phyloP scores from a whole-genome alignment of 257 asterid genomes.

The Ilex aquifolium region DNA sequence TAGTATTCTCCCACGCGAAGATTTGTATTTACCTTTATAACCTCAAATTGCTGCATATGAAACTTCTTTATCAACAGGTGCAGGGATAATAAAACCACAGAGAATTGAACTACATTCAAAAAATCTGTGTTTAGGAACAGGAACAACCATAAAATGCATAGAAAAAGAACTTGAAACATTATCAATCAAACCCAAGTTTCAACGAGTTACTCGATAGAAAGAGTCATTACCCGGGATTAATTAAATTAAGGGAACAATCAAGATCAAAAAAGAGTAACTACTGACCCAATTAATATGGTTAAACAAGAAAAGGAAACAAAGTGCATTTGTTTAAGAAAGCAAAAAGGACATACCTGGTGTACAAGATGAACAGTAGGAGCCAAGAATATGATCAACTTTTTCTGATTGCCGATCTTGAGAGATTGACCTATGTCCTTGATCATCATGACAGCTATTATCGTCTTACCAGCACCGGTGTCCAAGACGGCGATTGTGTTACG shows the following conservation, averaged over 20 bases:
- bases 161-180: too few relatives aligned
- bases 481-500: slow-evolving; percentile 70
- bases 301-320: too few relatives aligned
- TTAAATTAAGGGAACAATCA: too few relatives aligned
- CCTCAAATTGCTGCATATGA: slow-evolving; percentile 54
- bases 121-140: background rate
- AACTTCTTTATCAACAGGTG: background rate
- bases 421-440: slow-evolving; percentile 60
- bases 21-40: slow-evolving; percentile 44
- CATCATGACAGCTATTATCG: slow-evolving; percentile 57
- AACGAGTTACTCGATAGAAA: background rate
- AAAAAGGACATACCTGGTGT: slow-evolving; percentile 48
- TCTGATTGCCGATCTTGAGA: slow-evolving; percentile 35
- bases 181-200: background rate
- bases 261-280: too few relatives aligned
- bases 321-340: background rate
- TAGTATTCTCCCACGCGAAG: slow-evolving; percentile 63
- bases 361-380: slow-evolving; percentile 85
- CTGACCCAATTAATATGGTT: too few relatives aligned
- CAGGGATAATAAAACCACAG: background rate
- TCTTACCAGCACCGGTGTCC: slow-evolving; percentile 56
- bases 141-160: background rate
- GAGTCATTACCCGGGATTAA: background rate
- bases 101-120: background rate
- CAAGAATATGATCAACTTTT: slow-evolving; percentile 60